These are phyloP conservation scores for Coemansia sp. DNA, from an alignment of 192 early-diverging fungal species.

Conservation along the genomic window DNA sequence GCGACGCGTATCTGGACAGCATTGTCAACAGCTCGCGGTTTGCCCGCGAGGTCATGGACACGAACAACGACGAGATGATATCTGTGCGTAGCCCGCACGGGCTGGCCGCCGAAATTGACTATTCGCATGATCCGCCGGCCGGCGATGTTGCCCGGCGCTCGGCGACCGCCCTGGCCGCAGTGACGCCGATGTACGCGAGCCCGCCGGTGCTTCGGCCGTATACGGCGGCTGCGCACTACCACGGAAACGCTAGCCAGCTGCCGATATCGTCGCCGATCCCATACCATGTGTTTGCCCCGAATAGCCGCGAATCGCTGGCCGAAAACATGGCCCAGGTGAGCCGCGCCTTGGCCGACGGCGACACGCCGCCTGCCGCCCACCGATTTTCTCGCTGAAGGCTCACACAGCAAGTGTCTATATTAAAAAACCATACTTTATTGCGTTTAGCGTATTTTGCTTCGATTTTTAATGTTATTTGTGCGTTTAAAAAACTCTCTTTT, in stretches of 20 bases:
- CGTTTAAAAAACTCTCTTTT: too few relatives aligned
- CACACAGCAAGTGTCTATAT: too few relatives aligned
- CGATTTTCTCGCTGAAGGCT: neutral
- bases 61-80: conserved; percentile 20
- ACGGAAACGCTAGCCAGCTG: neutral
- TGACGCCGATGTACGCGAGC: neutral
- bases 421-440: too few relatives aligned
- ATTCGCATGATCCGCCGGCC: too few relatives aligned
- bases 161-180: conserved; percentile 1
- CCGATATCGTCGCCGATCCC: conserved; percentile 39
- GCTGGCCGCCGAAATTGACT: conserved; percentile 7
- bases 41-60: conserved; percentile 36
- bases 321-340: conserved; percentile 25
- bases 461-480: too few relatives aligned
- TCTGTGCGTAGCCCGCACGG: conserved; percentile 24
- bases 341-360: neutral
- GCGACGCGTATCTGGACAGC: conserved; percentile 39
- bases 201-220: conserved; percentile 13
- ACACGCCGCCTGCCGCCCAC: neutral
- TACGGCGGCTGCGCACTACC: conserved; percentile 7
- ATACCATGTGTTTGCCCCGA: conserved; percentile 44
- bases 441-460: too few relatives aligned
- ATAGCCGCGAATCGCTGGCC: conserved; percentile 25
- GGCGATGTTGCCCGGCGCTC: neutral
- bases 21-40: conserved; percentile 48